Evolutionary conservation across 371 early-diverging fungal genomes (phyloP).

Genomic region (Mortierella sp.): DNA sequence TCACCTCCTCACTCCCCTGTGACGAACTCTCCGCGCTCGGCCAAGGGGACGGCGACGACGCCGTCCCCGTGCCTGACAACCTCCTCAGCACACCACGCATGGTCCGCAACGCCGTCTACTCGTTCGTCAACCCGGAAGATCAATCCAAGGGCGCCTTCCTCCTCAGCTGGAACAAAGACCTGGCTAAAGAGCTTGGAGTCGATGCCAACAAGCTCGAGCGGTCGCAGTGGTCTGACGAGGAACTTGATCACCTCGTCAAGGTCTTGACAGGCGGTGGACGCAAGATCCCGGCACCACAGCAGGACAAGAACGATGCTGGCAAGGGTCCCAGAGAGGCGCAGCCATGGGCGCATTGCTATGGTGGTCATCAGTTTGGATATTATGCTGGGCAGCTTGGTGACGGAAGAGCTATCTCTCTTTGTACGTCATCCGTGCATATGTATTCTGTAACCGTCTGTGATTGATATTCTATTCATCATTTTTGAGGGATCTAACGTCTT

Average conservation of each 20-base stretch:
- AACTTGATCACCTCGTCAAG: conserved; percentile 37
- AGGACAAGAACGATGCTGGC: background rate
- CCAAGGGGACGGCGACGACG: conserved; percentile 28
- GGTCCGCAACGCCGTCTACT: conserved; percentile 72
- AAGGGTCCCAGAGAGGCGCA: conserved; percentile 61
- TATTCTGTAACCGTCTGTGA: background rate
- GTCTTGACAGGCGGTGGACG: conserved; percentile 37
- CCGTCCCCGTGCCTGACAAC: conserved; percentile 29
- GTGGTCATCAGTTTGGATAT: conserved; percentile 91
- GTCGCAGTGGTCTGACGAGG: conserved; percentile 36
- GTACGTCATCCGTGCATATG: conserved; percentile 46
- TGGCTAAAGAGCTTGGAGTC: conserved; percentile 34
- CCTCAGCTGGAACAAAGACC: conserved; percentile 46
- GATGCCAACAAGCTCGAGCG: conserved; percentile 21
- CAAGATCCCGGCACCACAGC: background rate
- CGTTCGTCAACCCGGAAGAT: conserved; percentile 71
- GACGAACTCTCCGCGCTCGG: conserved; percentile 43
- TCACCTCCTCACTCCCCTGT: conserved; percentile 50
- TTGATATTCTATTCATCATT: background rate
- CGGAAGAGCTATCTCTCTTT: conserved; percentile 88
- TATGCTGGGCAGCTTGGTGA: conserved; percentile 88
- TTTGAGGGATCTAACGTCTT: background rate
- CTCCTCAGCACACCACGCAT: conserved; percentile 61
- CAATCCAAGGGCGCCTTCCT: conserved; percentile 44
- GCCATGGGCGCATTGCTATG: conserved; percentile 91